Percentiles rank a stretch among this genome's conserved stretches.
Evolutionary conservation across 1,139 yeast genomes (phyloP).

Genomic region (Sugiyamaella pinicola): DNA sequence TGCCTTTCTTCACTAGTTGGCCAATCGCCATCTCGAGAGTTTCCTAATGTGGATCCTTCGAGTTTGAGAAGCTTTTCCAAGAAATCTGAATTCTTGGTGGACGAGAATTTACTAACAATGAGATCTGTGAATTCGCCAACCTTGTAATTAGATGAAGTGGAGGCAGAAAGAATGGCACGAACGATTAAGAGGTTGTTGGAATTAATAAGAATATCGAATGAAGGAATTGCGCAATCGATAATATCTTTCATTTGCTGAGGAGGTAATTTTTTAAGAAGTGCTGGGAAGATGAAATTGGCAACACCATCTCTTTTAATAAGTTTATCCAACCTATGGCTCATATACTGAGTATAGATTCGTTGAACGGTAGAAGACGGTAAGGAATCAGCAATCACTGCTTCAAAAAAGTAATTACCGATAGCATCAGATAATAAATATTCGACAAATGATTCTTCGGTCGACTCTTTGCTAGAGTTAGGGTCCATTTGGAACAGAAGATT

Average conservation of each 20-base stretch:
- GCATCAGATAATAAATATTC: conserved; percentile 84
- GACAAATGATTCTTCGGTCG: conserved; percentile 76
- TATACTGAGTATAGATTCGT: conserved; percentile 69
- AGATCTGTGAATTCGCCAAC: conserved; percentile 66
- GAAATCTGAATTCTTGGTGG: conserved; percentile 48
- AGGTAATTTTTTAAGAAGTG: conserved; percentile 55
- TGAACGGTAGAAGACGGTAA: conserved; percentile 70
- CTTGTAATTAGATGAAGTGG: conserved; percentile 61
- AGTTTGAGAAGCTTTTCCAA: conserved; percentile 70
- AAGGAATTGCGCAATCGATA: conserved; percentile 70
- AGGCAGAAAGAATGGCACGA: conserved; percentile 66
- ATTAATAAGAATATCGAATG: conserved; percentile 60
- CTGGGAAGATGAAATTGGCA: conserved; percentile 81
- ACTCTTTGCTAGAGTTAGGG: conserved; percentile 51
- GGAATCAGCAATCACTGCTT: conserved; percentile 59
- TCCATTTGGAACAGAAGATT: conserved; percentile 40
- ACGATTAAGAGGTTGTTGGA: conserved; percentile 69
- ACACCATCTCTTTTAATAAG: conserved; percentile 71
- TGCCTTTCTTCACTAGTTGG: conserved; percentile 78
- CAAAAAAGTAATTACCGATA: conserved; percentile 89
- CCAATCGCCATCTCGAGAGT: conserved; percentile 77
- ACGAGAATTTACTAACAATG: conserved; percentile 54
- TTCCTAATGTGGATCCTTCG: conserved; percentile 72
- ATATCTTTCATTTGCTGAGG: conserved; percentile 62
- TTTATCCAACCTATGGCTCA: conserved; percentile 70